Conservation (phyloP, 106 monocot species). For the Alisma plantagoaquatica region DNA sequence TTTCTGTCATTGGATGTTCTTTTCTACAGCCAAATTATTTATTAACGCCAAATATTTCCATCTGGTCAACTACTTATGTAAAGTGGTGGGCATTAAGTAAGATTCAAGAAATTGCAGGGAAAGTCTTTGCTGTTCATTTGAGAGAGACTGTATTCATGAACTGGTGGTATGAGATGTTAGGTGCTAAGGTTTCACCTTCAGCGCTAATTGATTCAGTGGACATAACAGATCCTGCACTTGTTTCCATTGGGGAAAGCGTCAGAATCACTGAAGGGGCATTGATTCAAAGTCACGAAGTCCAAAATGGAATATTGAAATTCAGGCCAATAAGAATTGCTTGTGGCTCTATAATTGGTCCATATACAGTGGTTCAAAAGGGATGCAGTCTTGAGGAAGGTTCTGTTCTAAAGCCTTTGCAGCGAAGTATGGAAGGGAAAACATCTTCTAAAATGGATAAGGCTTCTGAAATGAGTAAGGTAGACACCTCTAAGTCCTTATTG, state of each 20-base stretch:
- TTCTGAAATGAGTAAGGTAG: constrained; percentile 21
- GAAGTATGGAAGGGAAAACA: constrained; percentile 22
- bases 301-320: constrained; percentile 31
- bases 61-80: constrained; percentile 36
- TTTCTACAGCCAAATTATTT: constrained; percentile 37
- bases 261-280: constrained; percentile 38
- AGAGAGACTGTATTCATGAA: constrained; percentile 34
- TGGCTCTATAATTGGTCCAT: constrained; percentile 29
- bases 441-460: constrained; percentile 5
- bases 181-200: constrained; percentile 25
- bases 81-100: constrained; percentile 47
- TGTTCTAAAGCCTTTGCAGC: constrained; percentile 25
- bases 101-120: constrained; percentile 33
- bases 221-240: constrained; percentile 36
- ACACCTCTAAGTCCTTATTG: no score
- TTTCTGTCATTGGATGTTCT: constrained; percentile 30
- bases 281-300: constrained; percentile 41
- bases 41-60: constrained; percentile 28
- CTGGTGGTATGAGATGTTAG: constrained; percentile 34
- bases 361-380: constrained; percentile 37
- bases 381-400: constrained; percentile 22
- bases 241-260: constrained; percentile 31
- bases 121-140: constrained; percentile 31
- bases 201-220: constrained; percentile 40
- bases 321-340: constrained; percentile 17